Evolutionary conservation across 805 yeast species (phyloP).

Genomic region (Yamadazyma insecticola): DNA sequence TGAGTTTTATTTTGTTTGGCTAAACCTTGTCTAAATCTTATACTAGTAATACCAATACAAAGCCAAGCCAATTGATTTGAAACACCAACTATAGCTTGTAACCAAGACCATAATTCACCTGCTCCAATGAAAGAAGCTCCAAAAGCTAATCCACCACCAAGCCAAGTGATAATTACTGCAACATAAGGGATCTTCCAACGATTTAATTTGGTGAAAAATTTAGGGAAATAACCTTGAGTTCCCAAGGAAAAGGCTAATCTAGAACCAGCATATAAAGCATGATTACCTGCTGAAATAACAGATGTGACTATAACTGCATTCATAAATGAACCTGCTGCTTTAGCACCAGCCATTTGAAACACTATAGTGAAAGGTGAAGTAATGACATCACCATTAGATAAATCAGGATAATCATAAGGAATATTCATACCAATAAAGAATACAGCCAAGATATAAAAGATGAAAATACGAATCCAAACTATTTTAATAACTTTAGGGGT

Average conservation of each 20-base stretch:
- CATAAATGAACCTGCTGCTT: conserved; percentile 39
- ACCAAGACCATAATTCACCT: conserved; percentile 51
- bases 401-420: conserved; percentile 33
- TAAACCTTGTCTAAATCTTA: conserved; percentile 46
- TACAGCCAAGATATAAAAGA: conserved; percentile 34
- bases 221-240: conserved; percentile 44
- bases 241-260: conserved; percentile 48
- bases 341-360: conserved; percentile 39
- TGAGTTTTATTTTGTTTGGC: conserved; percentile 39
- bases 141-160: conserved; percentile 54
- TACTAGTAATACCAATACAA: conserved; percentile 44
- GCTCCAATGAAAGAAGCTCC: conserved; percentile 55
- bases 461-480: conserved; percentile 28
- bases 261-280: conserved; percentile 48
- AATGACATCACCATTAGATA: conserved; percentile 21
- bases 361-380: conserved; percentile 42
- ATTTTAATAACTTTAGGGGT: conserved; percentile 28
- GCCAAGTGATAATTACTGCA: conserved; percentile 47
- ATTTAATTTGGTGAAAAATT: conserved; percentile 37
- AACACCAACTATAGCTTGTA: conserved; percentile 49
- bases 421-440: conserved; percentile 40
- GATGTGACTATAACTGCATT: conserved; percentile 56
- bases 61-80: conserved; percentile 51
- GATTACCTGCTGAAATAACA: conserved; percentile 52
- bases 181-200: conserved; percentile 45